Evolutionary conservation across 2,329 filamentous ascomycete species (phyloP).

Genomic region (Coniochaeta hoffmannii): DNA sequence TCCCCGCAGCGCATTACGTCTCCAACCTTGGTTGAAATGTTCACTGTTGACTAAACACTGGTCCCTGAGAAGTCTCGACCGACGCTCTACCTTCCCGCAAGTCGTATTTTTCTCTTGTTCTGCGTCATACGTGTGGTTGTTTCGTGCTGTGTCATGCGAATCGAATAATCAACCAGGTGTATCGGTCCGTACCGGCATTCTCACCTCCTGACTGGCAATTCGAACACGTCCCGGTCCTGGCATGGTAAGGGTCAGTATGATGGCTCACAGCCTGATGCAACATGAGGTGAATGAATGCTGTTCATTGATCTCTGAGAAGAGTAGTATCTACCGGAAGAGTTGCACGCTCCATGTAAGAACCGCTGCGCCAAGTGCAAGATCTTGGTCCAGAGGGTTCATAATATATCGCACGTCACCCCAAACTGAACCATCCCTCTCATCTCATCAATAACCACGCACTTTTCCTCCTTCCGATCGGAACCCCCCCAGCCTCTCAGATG

Average conservation of each 20-base stretch:
- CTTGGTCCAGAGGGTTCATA: neutral
- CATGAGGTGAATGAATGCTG: neutral
- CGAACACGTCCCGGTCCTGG: too few species aligned
- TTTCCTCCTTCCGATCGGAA: neutral
- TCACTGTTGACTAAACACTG: neutral
- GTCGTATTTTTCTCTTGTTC: too few species aligned
- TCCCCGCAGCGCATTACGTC: too few species aligned
- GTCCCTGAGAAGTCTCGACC: neutral
- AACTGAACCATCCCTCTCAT: neutral
- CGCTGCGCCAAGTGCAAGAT: neutral
- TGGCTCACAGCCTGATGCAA: neutral
- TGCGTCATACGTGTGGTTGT: too few species aligned
- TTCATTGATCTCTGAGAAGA: neutral
- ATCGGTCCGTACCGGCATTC: too few species aligned
- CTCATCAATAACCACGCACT: neutral
- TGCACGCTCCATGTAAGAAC: neutral
- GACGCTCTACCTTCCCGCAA: too few species aligned
- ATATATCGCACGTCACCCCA: neutral
- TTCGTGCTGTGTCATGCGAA: too few species aligned
- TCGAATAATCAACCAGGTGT: neutral
- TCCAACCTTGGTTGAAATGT: too few species aligned
- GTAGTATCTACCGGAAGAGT: neutral
- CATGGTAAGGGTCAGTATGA: too few species aligned
- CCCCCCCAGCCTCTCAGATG: conserved; percentile 21
- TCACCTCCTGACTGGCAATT: too few species aligned